phyloP scores from a whole-genome alignment of 2,329 filamentous ascomycete genomes.

The Arthroderma sp. region DNA sequence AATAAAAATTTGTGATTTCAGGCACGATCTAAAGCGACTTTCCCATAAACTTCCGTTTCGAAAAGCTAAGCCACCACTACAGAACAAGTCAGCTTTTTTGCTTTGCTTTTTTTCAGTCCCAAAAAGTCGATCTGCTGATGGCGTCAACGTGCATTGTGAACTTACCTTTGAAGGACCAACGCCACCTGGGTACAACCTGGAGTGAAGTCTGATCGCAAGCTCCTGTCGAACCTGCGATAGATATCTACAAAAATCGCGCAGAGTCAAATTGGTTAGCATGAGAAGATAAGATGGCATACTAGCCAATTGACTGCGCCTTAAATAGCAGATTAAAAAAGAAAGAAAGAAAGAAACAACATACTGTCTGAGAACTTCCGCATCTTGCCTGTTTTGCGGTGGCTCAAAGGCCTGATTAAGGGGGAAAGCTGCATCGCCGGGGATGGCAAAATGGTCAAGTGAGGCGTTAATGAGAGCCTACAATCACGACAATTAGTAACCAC shows the following conservation, averaged over 20 bases:
- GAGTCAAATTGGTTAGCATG: background rate
- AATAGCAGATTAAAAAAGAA: background rate
- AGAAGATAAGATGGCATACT: background rate
- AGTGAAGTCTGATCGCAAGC: slow-evolving; percentile 67
- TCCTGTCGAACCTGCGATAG: slow-evolving; percentile 89
- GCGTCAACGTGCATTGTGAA: no score
- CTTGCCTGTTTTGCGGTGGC: slow-evolving; percentile 69
- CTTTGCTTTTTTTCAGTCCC: no score
- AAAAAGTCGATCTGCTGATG: no score
- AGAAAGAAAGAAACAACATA: slow-evolving; percentile 36
- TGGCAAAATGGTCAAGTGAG: slow-evolving; percentile 87
- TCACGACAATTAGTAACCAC: slow-evolving; percentile 18
- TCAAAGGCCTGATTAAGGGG: slow-evolving; percentile 96
- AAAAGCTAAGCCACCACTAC: slow-evolving; percentile 98
- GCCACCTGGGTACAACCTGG: slow-evolving; percentile 70
- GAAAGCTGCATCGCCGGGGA: slow-evolving; percentile 86
- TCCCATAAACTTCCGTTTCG: slow-evolving; percentile 99
- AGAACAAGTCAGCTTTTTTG: slow-evolving; percentile 19
- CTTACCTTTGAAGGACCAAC: slow-evolving; percentile 51
- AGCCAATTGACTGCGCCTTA: background rate
- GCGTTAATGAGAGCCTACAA: slow-evolving; percentile 73
- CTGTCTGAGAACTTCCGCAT: slow-evolving; percentile 75
- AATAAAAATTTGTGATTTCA: no score
- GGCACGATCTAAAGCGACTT: slow-evolving; percentile 55
- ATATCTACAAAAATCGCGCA: slow-evolving; percentile 21